Evolutionary conservation across 1,284 basidiomycete genomes (phyloP), one percentile per base, ranked within the genome.

Genomic region (Macrocystidia cucumis): DNA sequence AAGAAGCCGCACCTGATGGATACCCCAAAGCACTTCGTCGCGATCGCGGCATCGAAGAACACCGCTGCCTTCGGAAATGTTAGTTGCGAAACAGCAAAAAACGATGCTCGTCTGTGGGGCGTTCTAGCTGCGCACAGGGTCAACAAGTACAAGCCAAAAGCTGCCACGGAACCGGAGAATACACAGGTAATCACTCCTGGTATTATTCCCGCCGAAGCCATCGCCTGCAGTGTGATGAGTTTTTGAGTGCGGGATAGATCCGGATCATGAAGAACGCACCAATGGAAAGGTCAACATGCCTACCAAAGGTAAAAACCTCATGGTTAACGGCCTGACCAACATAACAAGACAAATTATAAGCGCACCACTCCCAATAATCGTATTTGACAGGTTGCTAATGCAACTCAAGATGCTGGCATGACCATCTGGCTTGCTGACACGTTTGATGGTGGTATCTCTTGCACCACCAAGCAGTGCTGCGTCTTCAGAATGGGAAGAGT

Each of bases 21-120:
- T 5, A 98, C 96, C 20, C 96, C 96, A 55, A 95, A 95, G 57
- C 91, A 97, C 57, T 97, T 97, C 56, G 87, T 83, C 2, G 92
- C 93, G 49, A 99, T 97, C 5, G 95, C 93, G 2, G 82, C 74
- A 59, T 98, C 90, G 49, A 95, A 91, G 55, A 89, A 86, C 36
- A 89, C 67, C 0, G 86, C 84, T 0, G 84, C 85, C 23, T 67
- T 71, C 12, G 90, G 90, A 51, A 91, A 95, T 0, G 92, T 92
- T 43, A 96, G 63, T 47, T 84, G 70, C 1, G 90, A 75, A 12
- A 97, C 69, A 22, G 87, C 80, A 47, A 91, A 92, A 62, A 96
- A 97, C 17, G 89, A 92, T 7, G 91, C 71, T 23, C 74, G 78
- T 28, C 87, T 66, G 43, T 87, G 81, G 8, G 73, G 70, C 1